Conservation (phyloP, 2,329 filamentous ascomycete genomes). For the Hirsutella rhossiliensis region DNA sequence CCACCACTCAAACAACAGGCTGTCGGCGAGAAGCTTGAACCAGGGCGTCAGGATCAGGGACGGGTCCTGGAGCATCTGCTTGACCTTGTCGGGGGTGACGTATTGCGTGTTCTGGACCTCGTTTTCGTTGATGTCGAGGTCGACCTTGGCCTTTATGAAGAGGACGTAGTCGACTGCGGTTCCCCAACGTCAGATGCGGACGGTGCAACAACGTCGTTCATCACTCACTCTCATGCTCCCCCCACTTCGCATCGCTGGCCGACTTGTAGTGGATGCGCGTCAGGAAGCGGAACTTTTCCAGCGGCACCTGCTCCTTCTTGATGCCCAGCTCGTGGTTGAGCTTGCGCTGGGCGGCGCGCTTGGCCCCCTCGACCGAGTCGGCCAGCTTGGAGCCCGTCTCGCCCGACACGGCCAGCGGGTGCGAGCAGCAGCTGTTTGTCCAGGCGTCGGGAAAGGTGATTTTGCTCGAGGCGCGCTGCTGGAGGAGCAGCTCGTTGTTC, state of each 20-base stretch:
- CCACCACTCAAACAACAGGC: slow-evolving; percentile 99
- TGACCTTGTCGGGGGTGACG: slow-evolving; percentile 71
- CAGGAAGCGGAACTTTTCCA: slow-evolving; percentile 86
- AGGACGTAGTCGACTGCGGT: slow-evolving; percentile 87
- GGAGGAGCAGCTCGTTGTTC: slow-evolving; percentile 81
- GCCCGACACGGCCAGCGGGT: slow-evolving; percentile 80
- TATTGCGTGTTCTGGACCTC: slow-evolving; percentile 81
- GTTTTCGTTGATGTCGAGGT: slow-evolving; percentile 71
- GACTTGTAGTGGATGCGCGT: slow-evolving; percentile 98
- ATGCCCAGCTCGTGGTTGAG: slow-evolving; percentile 93
- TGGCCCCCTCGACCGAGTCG: slow-evolving; percentile 73
- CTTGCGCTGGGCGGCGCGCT: slow-evolving; percentile 86
- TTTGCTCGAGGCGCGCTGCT: slow-evolving; percentile 92
- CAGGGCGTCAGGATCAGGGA: slow-evolving; percentile 84
- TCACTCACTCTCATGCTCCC: slow-evolving; percentile 86
- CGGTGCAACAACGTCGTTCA: too few relatives aligned
- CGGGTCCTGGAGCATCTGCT: slow-evolving; percentile 72
- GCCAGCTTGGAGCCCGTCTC: slow-evolving; percentile 79
- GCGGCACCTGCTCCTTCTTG: slow-evolving; percentile 72
- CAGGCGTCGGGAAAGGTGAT: slow-evolving; percentile 99
- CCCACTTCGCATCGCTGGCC: slow-evolving; percentile 94
- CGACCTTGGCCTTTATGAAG: slow-evolving; percentile 91
- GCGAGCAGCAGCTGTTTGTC: slow-evolving; percentile 99
- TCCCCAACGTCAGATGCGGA: not conserved
- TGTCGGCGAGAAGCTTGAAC: slow-evolving; percentile 98